These are phyloP conservation scores for Sporisorium sorghi DNA, from an alignment of 1,284 basidiomycete genomes.

Conservation along the genomic window DNA sequence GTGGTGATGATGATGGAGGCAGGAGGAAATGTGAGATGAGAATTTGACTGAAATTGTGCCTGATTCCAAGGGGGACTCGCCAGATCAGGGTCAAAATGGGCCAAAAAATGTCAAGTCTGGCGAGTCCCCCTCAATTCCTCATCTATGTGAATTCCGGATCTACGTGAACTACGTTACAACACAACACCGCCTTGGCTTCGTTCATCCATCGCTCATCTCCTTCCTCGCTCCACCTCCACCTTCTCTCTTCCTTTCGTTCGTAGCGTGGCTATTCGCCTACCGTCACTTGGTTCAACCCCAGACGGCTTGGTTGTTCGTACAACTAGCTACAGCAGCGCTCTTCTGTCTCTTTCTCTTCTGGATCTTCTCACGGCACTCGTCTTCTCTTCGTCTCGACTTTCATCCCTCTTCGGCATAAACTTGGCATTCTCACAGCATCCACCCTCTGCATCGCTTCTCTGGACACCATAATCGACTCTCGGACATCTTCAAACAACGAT, in stretches of 20 bases:
- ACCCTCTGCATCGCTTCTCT: not conserved
- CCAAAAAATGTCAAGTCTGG: too few species aligned
- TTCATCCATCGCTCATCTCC: not conserved
- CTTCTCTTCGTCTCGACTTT: not conserved
- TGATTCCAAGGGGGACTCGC: too few species aligned
- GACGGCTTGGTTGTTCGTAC: conserved; percentile 12
- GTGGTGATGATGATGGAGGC: too few species aligned
- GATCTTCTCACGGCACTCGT: not conserved
- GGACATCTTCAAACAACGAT: not conserved
- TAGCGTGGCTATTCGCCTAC: not conserved
- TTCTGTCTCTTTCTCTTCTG: not conserved
- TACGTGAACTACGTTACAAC: too few species aligned
- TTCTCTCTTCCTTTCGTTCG: not conserved
- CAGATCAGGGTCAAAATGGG: too few species aligned
- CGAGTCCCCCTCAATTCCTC: too few species aligned
- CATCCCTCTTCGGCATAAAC: not conserved
- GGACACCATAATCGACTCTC: not conserved
- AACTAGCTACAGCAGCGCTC: conserved; percentile 3
- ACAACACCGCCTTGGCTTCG: too few species aligned
- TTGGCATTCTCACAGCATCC: not conserved
- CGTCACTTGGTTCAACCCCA: conserved; percentile 29
- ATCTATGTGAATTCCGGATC: too few species aligned
- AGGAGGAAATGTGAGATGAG: too few species aligned
- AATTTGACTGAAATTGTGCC: too few species aligned
- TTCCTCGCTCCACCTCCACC: conserved; percentile 2